Evolutionary conservation across 2,329 filamentous ascomycete genomes (phyloP).

Genomic region (Coniochaeta sp.): DNA sequence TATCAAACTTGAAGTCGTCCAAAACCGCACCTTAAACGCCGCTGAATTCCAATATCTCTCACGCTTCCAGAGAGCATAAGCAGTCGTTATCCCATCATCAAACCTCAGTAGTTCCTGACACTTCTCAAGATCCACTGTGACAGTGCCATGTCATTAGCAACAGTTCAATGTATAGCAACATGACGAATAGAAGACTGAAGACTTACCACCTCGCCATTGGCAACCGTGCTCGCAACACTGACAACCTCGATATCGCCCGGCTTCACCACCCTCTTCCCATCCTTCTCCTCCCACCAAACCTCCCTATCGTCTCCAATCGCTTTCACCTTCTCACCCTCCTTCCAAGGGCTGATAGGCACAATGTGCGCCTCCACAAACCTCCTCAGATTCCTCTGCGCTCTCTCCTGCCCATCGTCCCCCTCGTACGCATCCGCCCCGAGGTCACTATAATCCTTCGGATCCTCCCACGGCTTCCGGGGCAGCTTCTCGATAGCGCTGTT

Average conservation of each 20-base stretch:
- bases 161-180: neutral
- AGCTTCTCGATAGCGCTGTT: conserved; percentile 74
- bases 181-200: neutral
- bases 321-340: conserved; percentile 54
- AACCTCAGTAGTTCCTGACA: neutral
- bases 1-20: neutral
- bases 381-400: conserved; percentile 68
- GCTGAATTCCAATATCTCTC: neutral
- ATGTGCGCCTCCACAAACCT: conserved; percentile 84
- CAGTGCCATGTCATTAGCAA: neutral
- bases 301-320: conserved; percentile 54
- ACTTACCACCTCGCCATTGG: conserved; percentile 74
- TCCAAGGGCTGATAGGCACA: conserved; percentile 69
- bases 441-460: conserved; percentile 62
- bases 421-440: conserved; percentile 68
- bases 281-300: conserved; percentile 74
- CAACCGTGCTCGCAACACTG: conserved; percentile 64
- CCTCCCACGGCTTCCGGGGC: conserved; percentile 80
- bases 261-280: conserved; percentile 63
- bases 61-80: neutral
- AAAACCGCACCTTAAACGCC: neutral
- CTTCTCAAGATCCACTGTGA: conserved; percentile 1
- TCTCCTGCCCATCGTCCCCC: conserved; percentile 64
- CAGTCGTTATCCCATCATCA: neutral
- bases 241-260: conserved; percentile 74